A percentile compares a stretch with the other conserved stretches of the same genome.
Conservation (phyloP, 129 eudicot genomes). For the Erigeron canadensis region DNA sequence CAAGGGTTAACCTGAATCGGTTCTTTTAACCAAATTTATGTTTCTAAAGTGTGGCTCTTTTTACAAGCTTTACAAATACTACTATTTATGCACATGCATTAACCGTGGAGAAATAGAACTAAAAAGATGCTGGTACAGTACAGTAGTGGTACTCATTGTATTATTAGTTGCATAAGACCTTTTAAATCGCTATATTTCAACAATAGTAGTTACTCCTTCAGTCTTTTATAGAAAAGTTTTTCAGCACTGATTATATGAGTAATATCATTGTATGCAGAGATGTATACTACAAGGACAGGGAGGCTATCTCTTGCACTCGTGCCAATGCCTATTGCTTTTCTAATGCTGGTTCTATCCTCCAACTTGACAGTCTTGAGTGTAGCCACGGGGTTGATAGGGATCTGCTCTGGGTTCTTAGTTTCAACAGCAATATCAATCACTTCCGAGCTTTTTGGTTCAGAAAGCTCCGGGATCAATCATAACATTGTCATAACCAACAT, state of each 20-base stretch:
- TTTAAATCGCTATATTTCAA: too few relatives aligned
- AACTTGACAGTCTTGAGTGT: conserved; percentile 28
- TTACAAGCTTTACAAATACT: too few relatives aligned
- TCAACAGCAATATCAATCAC: conserved; percentile 71
- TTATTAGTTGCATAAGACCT: too few relatives aligned
- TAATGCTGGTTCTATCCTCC: conserved; percentile 44
- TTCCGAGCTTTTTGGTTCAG: conserved; percentile 72
- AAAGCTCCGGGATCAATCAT: conserved; percentile 69
- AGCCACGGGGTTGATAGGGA: conserved; percentile 60
- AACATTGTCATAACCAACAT: conserved; percentile 73
- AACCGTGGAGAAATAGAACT: too few relatives aligned
- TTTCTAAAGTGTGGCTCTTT: too few relatives aligned
- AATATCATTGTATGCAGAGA: conserved; percentile 35
- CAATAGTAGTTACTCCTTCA: background rate
- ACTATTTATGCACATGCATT: too few relatives aligned
- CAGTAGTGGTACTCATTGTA: too few relatives aligned
- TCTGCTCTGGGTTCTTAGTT: conserved; percentile 64
- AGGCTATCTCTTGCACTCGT: conserved; percentile 51
- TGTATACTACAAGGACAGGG: conserved; percentile 54
- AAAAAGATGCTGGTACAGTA: too few relatives aligned
- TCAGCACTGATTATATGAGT: background rate
- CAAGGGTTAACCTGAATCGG: too few relatives aligned
- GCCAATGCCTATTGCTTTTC: conserved; percentile 59
- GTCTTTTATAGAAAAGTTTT: background rate
- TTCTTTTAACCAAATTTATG: too few relatives aligned